Evolutionary conservation across 371 early-diverging fungal species (phyloP), one percentile per base, ranked within the genome.

Genomic region (Mucor mucedo): DNA sequence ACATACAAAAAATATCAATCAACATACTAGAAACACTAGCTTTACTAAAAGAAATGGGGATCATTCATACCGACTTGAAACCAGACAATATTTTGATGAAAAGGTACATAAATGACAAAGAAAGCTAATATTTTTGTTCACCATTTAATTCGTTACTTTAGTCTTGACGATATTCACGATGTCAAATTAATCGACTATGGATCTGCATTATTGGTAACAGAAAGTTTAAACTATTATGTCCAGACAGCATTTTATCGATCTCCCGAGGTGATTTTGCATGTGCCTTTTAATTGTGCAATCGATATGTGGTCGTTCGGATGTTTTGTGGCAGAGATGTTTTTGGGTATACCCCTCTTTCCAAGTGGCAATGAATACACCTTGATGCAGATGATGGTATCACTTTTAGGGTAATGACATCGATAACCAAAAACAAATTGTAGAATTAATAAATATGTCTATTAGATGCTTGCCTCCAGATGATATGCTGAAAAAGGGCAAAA

Each of bases 291-390:
- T 8, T 90, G 95, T 47, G 82, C 94, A 11, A 95, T 98, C 48
- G 99, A 99, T 75, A 96, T 99, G 89, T 99, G 99, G 99, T 96
- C 98, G 0, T 81, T 98, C 9, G 99, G 99, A 0, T 99, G 99
- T 75, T 94, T 99, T 60, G 93, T 97, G n/a, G 98, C 95, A 5
- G 99, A 99, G 74, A 79, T 99, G 13, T 94, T 90, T 69, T 71
- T 95, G 0, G 97, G 97, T 0, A 74, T 91, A 4, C 97, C 97
- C 0, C 70, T 98, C 59, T 96, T 97, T 72, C 97, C 98, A 0
- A 97, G 98, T 8, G 85, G 87, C 6, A 91, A 93, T 50, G 97
- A 97, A 79, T 92, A 91, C 71, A 90, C 95, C 60, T 95, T 97
- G 70, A 63, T 98, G 6, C 79, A 83, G 27, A 85, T 96, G 40